phyloP scores from a whole-genome alignment of 352 stramenopile genomes.

The Blastocystis sp. region DNA sequence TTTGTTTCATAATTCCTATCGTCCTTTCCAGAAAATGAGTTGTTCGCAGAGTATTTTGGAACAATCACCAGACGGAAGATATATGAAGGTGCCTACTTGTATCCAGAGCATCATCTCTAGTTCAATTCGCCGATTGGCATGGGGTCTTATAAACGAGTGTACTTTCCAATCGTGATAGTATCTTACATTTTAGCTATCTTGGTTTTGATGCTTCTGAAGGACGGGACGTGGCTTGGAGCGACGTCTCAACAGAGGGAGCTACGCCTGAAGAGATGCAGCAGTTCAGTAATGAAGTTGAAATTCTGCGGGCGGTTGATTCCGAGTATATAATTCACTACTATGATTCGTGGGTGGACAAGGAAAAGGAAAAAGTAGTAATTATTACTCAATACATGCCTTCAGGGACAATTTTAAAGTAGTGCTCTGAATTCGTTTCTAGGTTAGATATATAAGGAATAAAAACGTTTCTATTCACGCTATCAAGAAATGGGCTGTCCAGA shows the following conservation, averaged over 20 bases:
- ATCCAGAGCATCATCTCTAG: neutral
- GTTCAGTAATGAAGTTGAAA: constrained; percentile 92
- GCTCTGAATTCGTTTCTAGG: neutral
- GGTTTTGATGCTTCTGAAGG: constrained; percentile 96
- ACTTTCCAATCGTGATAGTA: constrained; percentile 62
- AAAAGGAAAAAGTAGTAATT: constrained; percentile 95
- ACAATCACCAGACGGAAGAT: constrained; percentile 23
- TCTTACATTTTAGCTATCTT: constrained; percentile 70
- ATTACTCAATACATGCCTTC: constrained; percentile 97
- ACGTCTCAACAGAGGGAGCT: constrained; percentile 89
- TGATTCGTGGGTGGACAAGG: constrained; percentile 91
- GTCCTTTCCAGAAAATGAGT: neutral
- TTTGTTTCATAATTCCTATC: neutral
- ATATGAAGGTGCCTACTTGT: neutral
- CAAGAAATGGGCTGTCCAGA: constrained; percentile 79
- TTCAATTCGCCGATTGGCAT: constrained; percentile 20
- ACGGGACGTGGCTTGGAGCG: constrained; percentile 97
- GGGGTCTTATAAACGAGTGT: constrained; percentile 76
- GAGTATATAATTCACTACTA: constrained; percentile 99
- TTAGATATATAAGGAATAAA: constrained; percentile 54
- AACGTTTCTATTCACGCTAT: constrained; percentile 66
- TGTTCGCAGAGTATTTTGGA: neutral
- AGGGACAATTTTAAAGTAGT: constrained; percentile 77
- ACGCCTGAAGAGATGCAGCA: constrained; percentile 81
- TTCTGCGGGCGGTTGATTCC: constrained; percentile 91